These are phyloP conservation scores for Fomitopsis schrenkii DNA, from an alignment of 1,284 basidiomycete species.

Conservation along the genomic window DNA sequence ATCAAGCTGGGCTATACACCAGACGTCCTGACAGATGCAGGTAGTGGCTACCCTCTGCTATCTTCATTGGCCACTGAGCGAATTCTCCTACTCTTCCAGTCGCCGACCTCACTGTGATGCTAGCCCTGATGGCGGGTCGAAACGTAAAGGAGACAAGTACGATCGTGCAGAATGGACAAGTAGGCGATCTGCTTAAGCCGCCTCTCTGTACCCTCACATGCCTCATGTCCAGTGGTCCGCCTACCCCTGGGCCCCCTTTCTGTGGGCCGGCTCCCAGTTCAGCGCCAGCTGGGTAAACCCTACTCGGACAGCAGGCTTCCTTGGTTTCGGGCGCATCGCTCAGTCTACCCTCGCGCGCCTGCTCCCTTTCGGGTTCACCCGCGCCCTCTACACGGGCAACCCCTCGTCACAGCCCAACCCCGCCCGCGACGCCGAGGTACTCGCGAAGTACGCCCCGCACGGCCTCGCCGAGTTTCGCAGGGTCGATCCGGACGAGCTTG, in stretches of 20 bases:
- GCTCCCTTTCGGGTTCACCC: conserved; percentile 71
- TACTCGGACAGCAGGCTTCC: conserved; percentile 76
- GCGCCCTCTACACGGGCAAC: conserved; percentile 62
- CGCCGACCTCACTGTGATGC: conserved; percentile 84
- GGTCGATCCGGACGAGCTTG: conserved; percentile 66
- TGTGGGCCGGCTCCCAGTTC: conserved; percentile 76
- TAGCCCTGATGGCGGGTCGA: conserved; percentile 87
- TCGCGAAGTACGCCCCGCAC: conserved; percentile 42
- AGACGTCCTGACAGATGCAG: conserved; percentile 85
- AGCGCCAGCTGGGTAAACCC: conserved; percentile 50
- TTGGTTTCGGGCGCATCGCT: conserved; percentile 92
- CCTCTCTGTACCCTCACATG: neutral
- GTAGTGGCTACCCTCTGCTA: conserved; percentile 29
- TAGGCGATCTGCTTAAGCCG: conserved; percentile 24
- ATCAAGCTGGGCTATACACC: conserved; percentile 90
- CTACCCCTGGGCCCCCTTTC: conserved; percentile 79
- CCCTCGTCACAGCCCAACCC: conserved; percentile 41
- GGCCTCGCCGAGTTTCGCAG: conserved; percentile 39
- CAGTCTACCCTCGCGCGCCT: conserved; percentile 77
- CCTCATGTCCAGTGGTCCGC: conserved; percentile 45
- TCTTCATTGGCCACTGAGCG: conserved; percentile 3
- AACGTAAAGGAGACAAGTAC: conserved; percentile 64
- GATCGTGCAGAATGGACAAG: conserved; percentile 67
- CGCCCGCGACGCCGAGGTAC: conserved; percentile 50
- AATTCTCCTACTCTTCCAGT: conserved; percentile 40